These are phyloP conservation scores for Tulasnella sp. DNA, from an alignment of 768 basidiomycete species.

Conservation along the genomic window DNA sequence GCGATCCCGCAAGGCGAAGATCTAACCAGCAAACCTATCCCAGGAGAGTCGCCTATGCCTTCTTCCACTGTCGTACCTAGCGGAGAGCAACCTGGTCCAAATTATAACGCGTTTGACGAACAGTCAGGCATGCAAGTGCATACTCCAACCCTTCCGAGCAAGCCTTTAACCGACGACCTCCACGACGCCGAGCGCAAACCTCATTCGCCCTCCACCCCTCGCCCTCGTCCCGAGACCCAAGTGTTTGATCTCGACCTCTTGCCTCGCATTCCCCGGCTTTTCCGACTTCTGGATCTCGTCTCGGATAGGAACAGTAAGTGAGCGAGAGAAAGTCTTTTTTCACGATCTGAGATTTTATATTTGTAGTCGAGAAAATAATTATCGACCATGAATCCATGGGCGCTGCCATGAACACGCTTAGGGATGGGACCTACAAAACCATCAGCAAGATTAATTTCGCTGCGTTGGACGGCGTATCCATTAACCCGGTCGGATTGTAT, in stretches of 20 bases:
- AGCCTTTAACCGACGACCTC: neutral
- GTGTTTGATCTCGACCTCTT: neutral
- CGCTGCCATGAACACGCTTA: constrained; percentile 53
- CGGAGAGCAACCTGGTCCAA: too few relatives aligned
- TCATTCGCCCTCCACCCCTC: neutral
- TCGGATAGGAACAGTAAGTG: constrained; percentile 56
- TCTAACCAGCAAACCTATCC: too few relatives aligned
- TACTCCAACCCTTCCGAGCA: neutral
- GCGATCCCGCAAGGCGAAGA: too few relatives aligned
- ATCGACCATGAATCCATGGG: constrained; percentile 57
- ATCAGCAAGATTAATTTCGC: constrained; percentile 61
- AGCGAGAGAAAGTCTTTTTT: too few relatives aligned
- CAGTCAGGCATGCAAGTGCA: neutral
- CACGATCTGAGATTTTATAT: too few relatives aligned
- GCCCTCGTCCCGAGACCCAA: neutral
- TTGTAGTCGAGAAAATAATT: constrained; percentile 55
- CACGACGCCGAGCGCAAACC: neutral
- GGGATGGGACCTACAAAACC: constrained; percentile 56
- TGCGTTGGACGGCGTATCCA: constrained; percentile 49
- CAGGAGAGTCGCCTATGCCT: too few relatives aligned
- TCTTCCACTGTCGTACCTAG: too few relatives aligned
- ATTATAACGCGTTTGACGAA: neutral
- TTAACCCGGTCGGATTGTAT: constrained; percentile 62
- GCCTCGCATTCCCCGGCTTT: constrained; percentile 51
- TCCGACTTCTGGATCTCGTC: constrained; percentile 58